Conservation (phyloP, 2,329 filamentous ascomycete genomes). For the Exophiala alcalophila region DNA sequence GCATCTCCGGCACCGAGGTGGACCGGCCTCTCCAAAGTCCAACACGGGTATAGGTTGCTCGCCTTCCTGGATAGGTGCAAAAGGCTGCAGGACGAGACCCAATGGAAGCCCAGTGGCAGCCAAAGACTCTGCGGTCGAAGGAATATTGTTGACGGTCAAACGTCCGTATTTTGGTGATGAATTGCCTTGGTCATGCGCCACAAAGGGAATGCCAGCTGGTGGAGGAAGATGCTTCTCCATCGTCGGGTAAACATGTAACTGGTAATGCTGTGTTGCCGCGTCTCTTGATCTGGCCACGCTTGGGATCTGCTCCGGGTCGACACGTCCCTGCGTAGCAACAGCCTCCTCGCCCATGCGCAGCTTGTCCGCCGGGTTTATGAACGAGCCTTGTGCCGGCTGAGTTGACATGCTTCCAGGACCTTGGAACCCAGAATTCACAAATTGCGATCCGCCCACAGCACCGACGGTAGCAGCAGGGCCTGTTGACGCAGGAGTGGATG, state of each 20-base stretch:
- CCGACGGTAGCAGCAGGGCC: constrained; percentile 3
- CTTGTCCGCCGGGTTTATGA: constrained; percentile 27
- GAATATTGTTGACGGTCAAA: constrained; percentile 90
- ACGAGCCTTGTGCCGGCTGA: constrained; percentile 23
- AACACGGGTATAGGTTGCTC: constrained; percentile 86
- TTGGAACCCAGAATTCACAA: constrained; percentile 38
- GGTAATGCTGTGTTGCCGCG: constrained; percentile 74
- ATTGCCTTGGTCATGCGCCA: constrained; percentile 95
- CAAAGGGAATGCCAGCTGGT: constrained; percentile 81
- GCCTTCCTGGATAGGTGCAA: constrained; percentile 77
- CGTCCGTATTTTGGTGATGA: constrained; percentile 91
- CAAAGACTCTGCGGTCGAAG: constrained; percentile 74
- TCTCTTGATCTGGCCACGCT: constrained; percentile 87
- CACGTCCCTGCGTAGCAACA: constrained; percentile 66
- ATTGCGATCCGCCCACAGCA: constrained; percentile 15
- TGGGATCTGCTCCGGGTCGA: constrained; percentile 89
- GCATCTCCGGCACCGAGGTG: constrained; percentile 87
- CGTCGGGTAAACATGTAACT: constrained; percentile 85
- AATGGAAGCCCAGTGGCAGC: constrained; percentile 78
- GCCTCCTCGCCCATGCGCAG: constrained; percentile 49
- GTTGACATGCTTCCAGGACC: constrained; percentile 35
- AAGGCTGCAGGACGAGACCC: constrained; percentile 81
- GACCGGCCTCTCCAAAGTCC: constrained; percentile 88
- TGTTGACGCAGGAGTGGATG: constrained; percentile 49
- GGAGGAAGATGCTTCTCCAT: constrained; percentile 93